These are phyloP conservation scores for Solanum tarapatanum DNA, from an alignment of 257 asterid genomes.

Conservation along the genomic window DNA sequence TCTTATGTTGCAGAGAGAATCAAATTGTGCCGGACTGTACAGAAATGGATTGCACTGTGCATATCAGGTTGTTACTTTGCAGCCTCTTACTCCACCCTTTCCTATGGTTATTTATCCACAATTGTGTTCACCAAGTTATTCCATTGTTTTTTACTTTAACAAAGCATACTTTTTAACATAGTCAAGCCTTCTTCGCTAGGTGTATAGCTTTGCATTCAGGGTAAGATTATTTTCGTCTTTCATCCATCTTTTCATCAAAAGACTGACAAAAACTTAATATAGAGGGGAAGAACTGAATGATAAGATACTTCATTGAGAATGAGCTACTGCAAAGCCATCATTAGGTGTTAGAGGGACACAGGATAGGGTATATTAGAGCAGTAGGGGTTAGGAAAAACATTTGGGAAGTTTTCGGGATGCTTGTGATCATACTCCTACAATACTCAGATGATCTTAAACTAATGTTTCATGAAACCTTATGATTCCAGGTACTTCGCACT, in stretches of 20 bases:
- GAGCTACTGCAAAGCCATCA: neutral
- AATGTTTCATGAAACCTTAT: neutral
- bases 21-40: constrained; percentile 48
- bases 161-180: neutral
- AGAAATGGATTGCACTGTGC: constrained; percentile 83
- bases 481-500: constrained; percentile 63
- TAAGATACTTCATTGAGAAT: neutral
- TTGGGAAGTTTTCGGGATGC: neutral
- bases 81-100: constrained; percentile 1
- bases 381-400: neutral
- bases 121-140: neutral
- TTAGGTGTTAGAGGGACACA: neutral
- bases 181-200: neutral
- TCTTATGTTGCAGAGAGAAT: constrained; percentile 84
- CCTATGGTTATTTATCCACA: neutral
- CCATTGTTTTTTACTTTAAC: neutral
- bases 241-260: neutral
- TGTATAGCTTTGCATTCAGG: neutral
- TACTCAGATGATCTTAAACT: neutral
- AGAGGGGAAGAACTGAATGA: neutral
- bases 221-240: neutral
- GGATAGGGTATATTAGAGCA: neutral
- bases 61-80: constrained; percentile 50
- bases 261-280: neutral
- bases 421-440: neutral